Conservation (phyloP, 2,329 filamentous ascomycete genomes). For the Diaporthe caulivora region DNA sequence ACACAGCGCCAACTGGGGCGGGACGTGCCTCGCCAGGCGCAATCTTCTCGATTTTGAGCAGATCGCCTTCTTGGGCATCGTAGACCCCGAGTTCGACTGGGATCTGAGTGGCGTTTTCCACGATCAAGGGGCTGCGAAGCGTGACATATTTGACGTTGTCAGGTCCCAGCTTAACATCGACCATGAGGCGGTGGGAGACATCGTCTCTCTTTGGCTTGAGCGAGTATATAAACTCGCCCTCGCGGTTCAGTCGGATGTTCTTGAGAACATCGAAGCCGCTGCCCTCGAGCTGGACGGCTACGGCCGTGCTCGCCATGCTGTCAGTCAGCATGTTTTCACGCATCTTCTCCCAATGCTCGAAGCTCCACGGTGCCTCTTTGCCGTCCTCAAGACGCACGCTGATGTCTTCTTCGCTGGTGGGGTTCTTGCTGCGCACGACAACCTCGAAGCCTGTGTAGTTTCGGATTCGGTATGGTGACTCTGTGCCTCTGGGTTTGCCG, state of each 20-base stretch:
- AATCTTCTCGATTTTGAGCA: conserved; percentile 98
- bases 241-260: conserved; percentile 90
- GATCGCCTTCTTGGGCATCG: conserved; percentile 85
- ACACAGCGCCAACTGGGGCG: conserved; percentile 91
- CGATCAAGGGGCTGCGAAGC: conserved; percentile 87
- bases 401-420: conserved; percentile 75
- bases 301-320: conserved; percentile 77
- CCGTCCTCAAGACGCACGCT: conserved; percentile 86
- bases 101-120: conserved; percentile 98
- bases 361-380: conserved; percentile 93
- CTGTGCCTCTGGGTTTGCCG: conserved; percentile 90
- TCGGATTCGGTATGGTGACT: conserved; percentile 92
- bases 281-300: conserved; percentile 87
- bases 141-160: conserved; percentile 99
- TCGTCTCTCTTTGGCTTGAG: conserved; percentile 88
- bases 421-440: conserved; percentile 82
- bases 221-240: conserved; percentile 92
- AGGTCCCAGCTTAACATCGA: conserved; percentile 89
- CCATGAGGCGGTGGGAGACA: conserved; percentile 88
- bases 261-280: conserved; percentile 94
- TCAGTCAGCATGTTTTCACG: conserved; percentile 92
- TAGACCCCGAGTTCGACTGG: conserved; percentile 94
- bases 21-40: conserved; percentile 90
- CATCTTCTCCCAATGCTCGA: conserved; percentile 96
- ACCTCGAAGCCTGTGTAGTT: conserved; percentile 97